Evolutionary conservation across 306 rosid species (phyloP), one percentile per base, ranked within the genome.

Genomic region (Hylodesmum podocarpum): DNA sequence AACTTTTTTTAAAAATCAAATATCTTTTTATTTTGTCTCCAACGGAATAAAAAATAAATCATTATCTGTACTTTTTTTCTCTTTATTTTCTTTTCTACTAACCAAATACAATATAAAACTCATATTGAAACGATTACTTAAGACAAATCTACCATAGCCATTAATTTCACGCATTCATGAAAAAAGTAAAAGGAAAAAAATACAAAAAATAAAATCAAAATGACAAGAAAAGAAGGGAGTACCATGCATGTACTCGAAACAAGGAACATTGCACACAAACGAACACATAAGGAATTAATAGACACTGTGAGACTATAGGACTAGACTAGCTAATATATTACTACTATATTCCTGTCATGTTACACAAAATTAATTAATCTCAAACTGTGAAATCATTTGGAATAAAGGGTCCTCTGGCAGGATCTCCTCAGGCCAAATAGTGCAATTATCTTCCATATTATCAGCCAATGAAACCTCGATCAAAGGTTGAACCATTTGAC

Each of bases 371-470:
- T n/a, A n/a, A 44, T 25, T 44, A 74, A 74, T 27, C 37, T 24
- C 3, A 72, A 58, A 53, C 72, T 84, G 83, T n/a, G 81, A 29
- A 69, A 85, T 80, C 68, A 82, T 84, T 66, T 64, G 82, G 80
- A 87, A 90, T 46, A 88, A 83, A 51, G 89, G 79, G 65, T 92
- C 92, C 12, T 92, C 91, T 12, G 88, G 78, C 61, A 92, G 50
- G 21, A 90, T 73, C 34, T 88, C 96, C 34, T 88, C 96, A 15
- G 92, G 86, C 94, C 94, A 92, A 47, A 78, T 73, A 4, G 82
- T 82, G 68, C 91, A 86, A 54, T 76, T 81, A 63, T 86, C 88
- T 0, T 71, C 82, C 46, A 76, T 54, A 49, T 72, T 81, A 49
- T 72, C 79, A 70, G 77, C 66, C 66, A 74, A 33, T 27, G 75